Evolutionary conservation across 331 rosid species (phyloP).

Genomic region (Acacia concinna): DNA sequence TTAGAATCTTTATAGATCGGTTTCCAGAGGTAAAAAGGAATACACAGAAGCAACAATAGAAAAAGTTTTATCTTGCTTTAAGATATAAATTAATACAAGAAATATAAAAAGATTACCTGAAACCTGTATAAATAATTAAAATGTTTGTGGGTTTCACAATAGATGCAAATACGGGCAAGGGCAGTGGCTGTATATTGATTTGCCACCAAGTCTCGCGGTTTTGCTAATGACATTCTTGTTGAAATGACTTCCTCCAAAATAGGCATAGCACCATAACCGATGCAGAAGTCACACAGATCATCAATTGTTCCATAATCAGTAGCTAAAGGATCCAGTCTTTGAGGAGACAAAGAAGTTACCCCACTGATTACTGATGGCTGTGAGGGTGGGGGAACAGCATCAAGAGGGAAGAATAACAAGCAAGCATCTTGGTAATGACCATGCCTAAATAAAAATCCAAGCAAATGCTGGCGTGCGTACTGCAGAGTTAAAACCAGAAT

Average conservation of each 20-base stretch:
- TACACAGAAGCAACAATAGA: background rate
- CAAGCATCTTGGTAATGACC: conserved; percentile 91
- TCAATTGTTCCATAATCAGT: conserved; percentile 93
- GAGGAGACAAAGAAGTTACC: conserved; percentile 86
- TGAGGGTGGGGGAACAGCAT: conserved; percentile 68
- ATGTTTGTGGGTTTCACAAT: conserved; percentile 86
- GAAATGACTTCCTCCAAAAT: conserved; percentile 88
- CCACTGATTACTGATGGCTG: conserved; percentile 64
- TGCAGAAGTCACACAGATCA: conserved; percentile 80
- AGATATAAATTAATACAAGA: background rate
- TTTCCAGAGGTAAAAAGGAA: background rate
- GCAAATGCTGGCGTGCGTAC: conserved; percentile 89
- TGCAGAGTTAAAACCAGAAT: conserved; percentile 50
- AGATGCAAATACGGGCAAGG: conserved; percentile 81
- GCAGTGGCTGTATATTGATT: conserved; percentile 68
- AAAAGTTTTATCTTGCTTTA: conserved; percentile 20
- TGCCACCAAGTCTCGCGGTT: conserved; percentile 52
- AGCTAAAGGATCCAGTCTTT: conserved; percentile 77
- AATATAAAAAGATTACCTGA: conserved; percentile 56
- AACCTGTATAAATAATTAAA: conserved; percentile 83
- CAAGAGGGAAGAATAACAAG: conserved; percentile 78
- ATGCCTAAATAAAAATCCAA: conserved; percentile 88
- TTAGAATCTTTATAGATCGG: background rate
- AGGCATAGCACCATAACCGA: conserved; percentile 86
- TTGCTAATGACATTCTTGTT: conserved; percentile 63